Conservation (phyloP, 306 rosid genomes). For the Cyamopsis tetragonoloba region DNA sequence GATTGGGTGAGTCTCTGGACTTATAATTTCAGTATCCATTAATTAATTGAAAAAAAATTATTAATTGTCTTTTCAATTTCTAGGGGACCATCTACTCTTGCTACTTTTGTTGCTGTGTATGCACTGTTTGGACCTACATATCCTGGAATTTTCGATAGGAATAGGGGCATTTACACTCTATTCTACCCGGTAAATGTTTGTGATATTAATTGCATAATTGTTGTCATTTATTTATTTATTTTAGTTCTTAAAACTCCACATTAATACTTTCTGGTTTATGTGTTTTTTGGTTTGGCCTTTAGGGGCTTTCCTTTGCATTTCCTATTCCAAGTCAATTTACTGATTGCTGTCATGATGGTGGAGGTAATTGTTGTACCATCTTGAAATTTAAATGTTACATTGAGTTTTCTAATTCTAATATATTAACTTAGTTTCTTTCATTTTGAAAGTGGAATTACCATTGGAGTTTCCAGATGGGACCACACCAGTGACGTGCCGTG, state of each 20-base stretch:
- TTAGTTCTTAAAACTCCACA: not conserved
- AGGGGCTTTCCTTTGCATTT: constrained; percentile 98
- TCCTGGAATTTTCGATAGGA: constrained; percentile 83
- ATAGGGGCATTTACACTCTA: constrained; percentile 85
- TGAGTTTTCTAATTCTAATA: constrained; percentile 24
- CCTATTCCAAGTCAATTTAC: constrained; percentile 94
- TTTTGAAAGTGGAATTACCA: constrained; percentile 70
- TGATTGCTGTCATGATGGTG: constrained; percentile 79
- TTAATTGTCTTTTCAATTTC: constrained; percentile 24
- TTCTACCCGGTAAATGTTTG: constrained; percentile 79
- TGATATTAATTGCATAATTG: constrained; percentile 3
- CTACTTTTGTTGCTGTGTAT: constrained; percentile 92
- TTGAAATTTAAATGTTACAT: constrained; percentile 1
- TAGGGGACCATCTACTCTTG: constrained; percentile 86
- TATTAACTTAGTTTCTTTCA: constrained; percentile 17
- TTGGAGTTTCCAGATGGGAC: constrained; percentile 99
- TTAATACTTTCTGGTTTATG: not conserved
- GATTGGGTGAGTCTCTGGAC: constrained; percentile 67
- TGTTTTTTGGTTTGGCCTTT: constrained; percentile 21
- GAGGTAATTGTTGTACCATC: constrained; percentile 50
- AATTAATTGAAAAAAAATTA: not conserved
- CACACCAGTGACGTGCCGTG: constrained; percentile 96
- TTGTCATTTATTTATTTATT: not conserved
- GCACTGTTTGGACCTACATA: constrained; percentile 96
- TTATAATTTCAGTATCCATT: not conserved